Base-by-base conservation (phyloP, 768 basidiomycete species). In the Chlorophyllum brunneum region DNA sequence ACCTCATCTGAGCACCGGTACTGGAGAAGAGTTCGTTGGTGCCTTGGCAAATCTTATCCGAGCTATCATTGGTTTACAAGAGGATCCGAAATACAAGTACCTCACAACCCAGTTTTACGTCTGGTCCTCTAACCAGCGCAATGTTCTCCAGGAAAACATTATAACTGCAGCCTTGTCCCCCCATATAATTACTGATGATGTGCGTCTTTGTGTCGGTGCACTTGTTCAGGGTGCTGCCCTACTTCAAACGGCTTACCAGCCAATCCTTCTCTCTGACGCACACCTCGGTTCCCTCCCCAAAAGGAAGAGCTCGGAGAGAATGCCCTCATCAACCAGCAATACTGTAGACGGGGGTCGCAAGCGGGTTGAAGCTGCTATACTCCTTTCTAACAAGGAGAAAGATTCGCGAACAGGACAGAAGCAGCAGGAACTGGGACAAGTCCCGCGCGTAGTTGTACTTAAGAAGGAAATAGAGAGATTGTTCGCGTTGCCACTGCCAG, bases 131-230 rank as follows among this genome's bases (percentile, higher is more conserved):
- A 59, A 51, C 13, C 77, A 80, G 58, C 69, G 69, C 27, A 50
- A 58, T 15, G 63, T 69, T 8, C 61, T 80, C 23, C 73, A 78
- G 56, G 57, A 62, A 2, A 71, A 74, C 46, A 65, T 80, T 29
- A 70, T 77, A 37, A 61, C 73, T 33, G 59, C 67, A 11, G 77
- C 77, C 13, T 65, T 78, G 5, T 65, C 63, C 1, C 65, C 71
- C 9, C 51, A 60, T 15, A 57, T 64, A 4, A 57, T 59, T 33
- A 59, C 56, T 9, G 59, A 61, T 3, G 71, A 75, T 40, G 64
- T 77, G 23, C 74, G 75, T 4, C 48, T 74, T 4, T 78, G 77
- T 52, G 72, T 80, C n/a, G 76, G 74, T n/a, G 71, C 76, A 18
- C 68, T 80, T 6, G 67, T 72, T 5, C 73, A 78, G 57, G 78